A percentile compares a stretch with the other conserved stretches of the same genome.
These are phyloP conservation scores for Cyclotella cryptica DNA, from an alignment of 108 stramenopile species.

Conservation along the genomic window DNA sequence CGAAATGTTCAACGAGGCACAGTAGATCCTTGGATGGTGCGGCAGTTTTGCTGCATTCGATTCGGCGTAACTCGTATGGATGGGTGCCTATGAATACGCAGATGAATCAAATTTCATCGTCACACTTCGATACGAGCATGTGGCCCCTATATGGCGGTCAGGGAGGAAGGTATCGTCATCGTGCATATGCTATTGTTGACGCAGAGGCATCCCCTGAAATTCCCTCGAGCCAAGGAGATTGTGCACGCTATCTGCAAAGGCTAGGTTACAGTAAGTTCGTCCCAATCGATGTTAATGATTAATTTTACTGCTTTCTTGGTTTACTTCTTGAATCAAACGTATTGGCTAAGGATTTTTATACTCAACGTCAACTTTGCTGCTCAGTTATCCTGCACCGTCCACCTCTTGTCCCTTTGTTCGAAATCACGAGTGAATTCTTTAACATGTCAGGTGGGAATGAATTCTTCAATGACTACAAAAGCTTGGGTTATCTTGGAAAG, in stretches of 20 bases:
- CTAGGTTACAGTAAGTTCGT: conserved; percentile 31
- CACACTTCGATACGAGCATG: background rate
- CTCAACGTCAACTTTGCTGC: background rate
- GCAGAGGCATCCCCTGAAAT: conserved; percentile 32
- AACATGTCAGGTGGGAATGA: background rate
- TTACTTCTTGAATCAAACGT: background rate
- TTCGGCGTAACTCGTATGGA: conserved; percentile 46
- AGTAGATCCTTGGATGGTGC: conserved; percentile 41
- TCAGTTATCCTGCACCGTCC: conserved; percentile 44
- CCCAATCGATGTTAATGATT: background rate
- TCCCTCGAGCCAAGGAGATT: conserved; percentile 14
- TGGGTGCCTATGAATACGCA: conserved; percentile 36
- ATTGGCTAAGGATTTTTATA: background rate
- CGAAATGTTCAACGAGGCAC: conserved; percentile 23
- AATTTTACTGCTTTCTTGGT: background rate
- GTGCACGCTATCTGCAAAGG: conserved; percentile 39
- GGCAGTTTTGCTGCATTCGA: conserved; percentile 52
- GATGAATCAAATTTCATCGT: background rate
- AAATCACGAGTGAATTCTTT: conserved; percentile 17
- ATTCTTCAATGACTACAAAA: conserved; percentile 31
- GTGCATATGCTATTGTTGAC: conserved; percentile 49
- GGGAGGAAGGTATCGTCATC: conserved; percentile 48
- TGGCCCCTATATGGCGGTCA: conserved; percentile 42
- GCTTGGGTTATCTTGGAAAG: conserved; percentile 31
- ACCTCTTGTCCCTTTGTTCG: conserved; percentile 49